phyloP scores from a whole-genome alignment of 129 eudicot genomes.

The Gnaphalium uliginosum region DNA sequence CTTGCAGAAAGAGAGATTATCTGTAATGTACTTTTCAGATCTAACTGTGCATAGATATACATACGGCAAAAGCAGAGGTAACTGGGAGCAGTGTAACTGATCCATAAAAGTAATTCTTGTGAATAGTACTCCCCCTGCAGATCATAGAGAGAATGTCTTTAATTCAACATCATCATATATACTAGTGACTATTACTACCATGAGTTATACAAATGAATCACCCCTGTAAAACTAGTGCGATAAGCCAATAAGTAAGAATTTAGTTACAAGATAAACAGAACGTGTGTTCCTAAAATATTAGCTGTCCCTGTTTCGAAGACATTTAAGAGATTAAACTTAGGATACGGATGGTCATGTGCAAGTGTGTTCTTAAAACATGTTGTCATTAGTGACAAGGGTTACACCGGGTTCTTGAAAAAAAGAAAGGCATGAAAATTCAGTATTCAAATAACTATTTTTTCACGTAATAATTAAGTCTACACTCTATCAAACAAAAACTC shows the following conservation, averaged over 20 bases:
- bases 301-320: not conserved
- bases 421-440: too few relatives aligned
- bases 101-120: conserved; percentile 89
- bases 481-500: not conserved
- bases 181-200: conserved; percentile 1
- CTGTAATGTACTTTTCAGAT: not conserved
- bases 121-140: conserved; percentile 77
- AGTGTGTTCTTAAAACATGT: not conserved
- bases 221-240: not conserved
- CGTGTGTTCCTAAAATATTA: not conserved
- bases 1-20: not conserved
- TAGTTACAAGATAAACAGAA: conserved; percentile 1
- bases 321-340: not conserved
- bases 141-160: conserved; percentile 10
- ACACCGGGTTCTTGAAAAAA: not conserved
- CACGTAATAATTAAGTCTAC: too few relatives aligned
- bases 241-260: not conserved
- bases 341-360: conserved; percentile 5
- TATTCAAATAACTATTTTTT: not conserved
- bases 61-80: conserved; percentile 72
- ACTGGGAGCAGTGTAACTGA: conserved; percentile 84
- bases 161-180: conserved; percentile 13
- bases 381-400: not conserved
- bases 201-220: not conserved
- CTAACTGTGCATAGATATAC: conserved; percentile 17